Evolutionary conservation across 2,329 filamentous ascomycete species (phyloP), one percentile per base, ranked within the genome.

Genomic region (Plenodomus lindquistii): DNA sequence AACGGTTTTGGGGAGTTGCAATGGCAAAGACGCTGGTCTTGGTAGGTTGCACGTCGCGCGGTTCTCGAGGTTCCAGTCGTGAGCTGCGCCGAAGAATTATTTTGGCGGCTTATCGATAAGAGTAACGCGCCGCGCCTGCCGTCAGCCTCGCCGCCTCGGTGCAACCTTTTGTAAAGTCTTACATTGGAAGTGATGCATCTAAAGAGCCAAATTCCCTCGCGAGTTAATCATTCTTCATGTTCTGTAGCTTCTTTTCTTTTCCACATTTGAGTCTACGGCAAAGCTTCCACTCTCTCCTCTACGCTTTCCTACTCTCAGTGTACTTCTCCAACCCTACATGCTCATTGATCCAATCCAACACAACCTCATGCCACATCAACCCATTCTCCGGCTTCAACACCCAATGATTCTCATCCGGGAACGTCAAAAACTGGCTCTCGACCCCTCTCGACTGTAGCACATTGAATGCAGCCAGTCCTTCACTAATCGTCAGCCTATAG

Each of bases 381-480:
- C 86, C 88, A 71, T 97, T 97, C 73, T 97, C 93, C 0, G 88
- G 89, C 69, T 96, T 96, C 44, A 96, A 67, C 3, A 97, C 91
- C 90, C 90, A 88, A 61, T 89, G 86, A 42, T 85, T 84, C 71
- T 91, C 87, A 65, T 89, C 91, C 0, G 90, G 89, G 67, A 96
- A 96, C 17, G 85, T 86, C 57, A 96, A 66, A 56, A 96, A 84
- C 57, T 87, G 85, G 70, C 89, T 94, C 17, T 89, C 85, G 1
- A 96, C 81, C 0, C 85, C 85, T 43, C 82, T 81, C 19, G 84
- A 82, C 73, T 96, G 91, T 22, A 96, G 76, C 7, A 91, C 86
- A 56, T 96, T 95, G 75, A 96, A 96, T 43, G 90, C 88, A 2
- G 88, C 83, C 44, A 96, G 73, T 0, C 91, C 92, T 71, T 97